Percentiles rank a stretch among this genome's conserved stretches.
phyloP scores from a whole-genome alignment of 2,329 filamentous ascomycete species.

The Penicillium janthinellum region DNA sequence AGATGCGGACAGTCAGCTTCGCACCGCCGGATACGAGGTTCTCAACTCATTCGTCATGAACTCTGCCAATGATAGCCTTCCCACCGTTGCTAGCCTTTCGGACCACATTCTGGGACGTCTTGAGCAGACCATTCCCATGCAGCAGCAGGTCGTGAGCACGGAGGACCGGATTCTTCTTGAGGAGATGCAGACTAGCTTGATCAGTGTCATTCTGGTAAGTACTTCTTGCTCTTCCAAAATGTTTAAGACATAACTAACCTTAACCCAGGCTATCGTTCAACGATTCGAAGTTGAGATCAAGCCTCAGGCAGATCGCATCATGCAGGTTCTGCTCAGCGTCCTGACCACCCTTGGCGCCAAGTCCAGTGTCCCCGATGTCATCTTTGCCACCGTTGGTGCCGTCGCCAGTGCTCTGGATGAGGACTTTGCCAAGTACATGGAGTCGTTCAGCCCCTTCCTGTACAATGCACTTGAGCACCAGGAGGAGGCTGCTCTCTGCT shows the following conservation, averaged over 20 bases:
- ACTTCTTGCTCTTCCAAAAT: not conserved
- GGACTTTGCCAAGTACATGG: constrained; percentile 97
- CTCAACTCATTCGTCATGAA: constrained; percentile 93
- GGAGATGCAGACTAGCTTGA: constrained; percentile 96
- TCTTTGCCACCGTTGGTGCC: constrained; percentile 91
- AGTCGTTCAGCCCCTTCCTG: constrained; percentile 86
- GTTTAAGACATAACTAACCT: not conserved
- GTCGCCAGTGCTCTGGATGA: constrained; percentile 88
- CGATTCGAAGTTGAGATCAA: constrained; percentile 88
- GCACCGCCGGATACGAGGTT: constrained; percentile 95
- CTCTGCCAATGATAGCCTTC: constrained; percentile 81
- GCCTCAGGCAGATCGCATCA: constrained; percentile 89
- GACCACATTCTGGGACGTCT: constrained; percentile 88
- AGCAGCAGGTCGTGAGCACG: constrained; percentile 91
- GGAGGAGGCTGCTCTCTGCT: constrained; percentile 89
- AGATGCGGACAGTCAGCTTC: constrained; percentile 83
- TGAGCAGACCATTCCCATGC: constrained; percentile 85
- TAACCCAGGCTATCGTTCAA: constrained; percentile 70
- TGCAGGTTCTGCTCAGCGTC: constrained; percentile 82
- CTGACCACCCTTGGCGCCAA: constrained; percentile 76
- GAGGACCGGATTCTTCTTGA: constrained; percentile 95
- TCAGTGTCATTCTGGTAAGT: constrained; percentile 76
- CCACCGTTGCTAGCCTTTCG: constrained; percentile 77
- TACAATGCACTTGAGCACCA: constrained; percentile 95
- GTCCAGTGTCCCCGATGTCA: constrained; percentile 90